Base-by-base conservation (phyloP, 1,139 yeast species). In the Yamadazyma trypodendri region DNA sequence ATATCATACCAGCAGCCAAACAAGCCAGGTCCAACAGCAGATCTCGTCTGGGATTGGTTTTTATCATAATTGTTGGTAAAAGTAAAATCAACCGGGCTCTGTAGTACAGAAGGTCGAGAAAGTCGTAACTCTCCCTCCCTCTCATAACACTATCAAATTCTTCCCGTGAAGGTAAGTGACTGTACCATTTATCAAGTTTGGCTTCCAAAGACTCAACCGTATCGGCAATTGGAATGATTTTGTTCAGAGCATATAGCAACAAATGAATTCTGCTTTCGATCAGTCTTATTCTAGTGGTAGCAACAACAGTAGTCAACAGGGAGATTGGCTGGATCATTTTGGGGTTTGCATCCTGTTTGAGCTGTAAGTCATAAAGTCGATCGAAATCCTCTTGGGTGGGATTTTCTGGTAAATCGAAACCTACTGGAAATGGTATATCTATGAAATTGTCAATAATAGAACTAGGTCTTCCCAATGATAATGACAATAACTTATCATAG, bases 181-280 rank as follows among this genome's bases (percentile, higher is more conserved):
- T 14, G 17, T 37, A 39, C 51, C 51, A 48, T 3, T 14, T 21
- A 9, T 46, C 37, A 11, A 48, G 37, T 13, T 41, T 45, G 3
- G 24, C 20, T 11, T 42, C 32, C 12, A 48, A 32, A 1, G 46
- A 38, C 12, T 45, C 45, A 13, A 45, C 33, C 6, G 45, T 38
- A 28, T 48, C 50, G 12, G 48, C 49, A 4, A 42, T 21, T 4
- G 50, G 50, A 8, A 45, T 36, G 2, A 25, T 28, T 12, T 32
- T 35, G 24, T 37, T 46, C 9, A 45, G 45, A 1, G 51, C 43
- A 25, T 45, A 48, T 8, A 46, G 36, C 8, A 46, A 28, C 14
- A 46, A 34, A 24, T 48, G 51, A 15, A 46, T 38, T 25, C 50
- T 36, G 11, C 45, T 45, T 30, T 48, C 51, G 4, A 48, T 48